Evolutionary conservation across 1,139 yeast species (phyloP), one percentile per base, ranked within the genome.

Genomic region (Eremothecium cymbalariae): DNA sequence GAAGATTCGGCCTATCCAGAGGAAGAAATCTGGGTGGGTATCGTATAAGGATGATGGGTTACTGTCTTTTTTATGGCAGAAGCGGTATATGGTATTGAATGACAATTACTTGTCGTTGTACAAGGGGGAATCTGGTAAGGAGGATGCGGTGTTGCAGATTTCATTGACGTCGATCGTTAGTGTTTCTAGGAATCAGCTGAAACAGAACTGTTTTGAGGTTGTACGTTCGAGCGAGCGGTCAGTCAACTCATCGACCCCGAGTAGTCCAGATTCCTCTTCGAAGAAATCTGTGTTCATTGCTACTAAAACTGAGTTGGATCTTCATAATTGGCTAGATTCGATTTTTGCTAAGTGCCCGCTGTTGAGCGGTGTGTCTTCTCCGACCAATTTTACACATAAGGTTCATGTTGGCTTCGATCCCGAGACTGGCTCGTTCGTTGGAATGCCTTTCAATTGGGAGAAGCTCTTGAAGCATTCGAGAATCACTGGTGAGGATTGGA

Each of bases 11-110:
- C n/a, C 31, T 9, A 18, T 32, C 18, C 38, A 31, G 27, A 28
- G 41, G 13, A 41, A 47, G 13, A 52, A 57, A 43, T 37, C 67
- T 66, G 96, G 97, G 0, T 88, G 95, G 94, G 88, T 84, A 17
- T 83, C 84, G 37, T 77, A 85, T 37, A 86, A 85, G 57, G 97
- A 88, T 50, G 97, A 88, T 49, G 95, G 95, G 15, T 60, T 83
- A 23, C 72, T 84, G 44, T 74, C 86, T 9, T 85, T 88, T 57
- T 67, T 94, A 48, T 90, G 97, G 97, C 86, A 88, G 41, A 86
- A 86, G 55, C 72, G 94, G 47, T 88, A 68, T 56, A 66, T 88
- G 64, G 78, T 83, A 8, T 65, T 90, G 34, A 74, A 74, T 48
- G 95, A 86, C 45, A 71, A 79, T 37, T 73, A 78, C 25, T 64